A percentile compares a stretch with the other conserved stretches of the same genome.
Evolutionary conservation across 1,139 yeast genomes (phyloP).

Genomic region (Trichomonascaceae sp.): DNA sequence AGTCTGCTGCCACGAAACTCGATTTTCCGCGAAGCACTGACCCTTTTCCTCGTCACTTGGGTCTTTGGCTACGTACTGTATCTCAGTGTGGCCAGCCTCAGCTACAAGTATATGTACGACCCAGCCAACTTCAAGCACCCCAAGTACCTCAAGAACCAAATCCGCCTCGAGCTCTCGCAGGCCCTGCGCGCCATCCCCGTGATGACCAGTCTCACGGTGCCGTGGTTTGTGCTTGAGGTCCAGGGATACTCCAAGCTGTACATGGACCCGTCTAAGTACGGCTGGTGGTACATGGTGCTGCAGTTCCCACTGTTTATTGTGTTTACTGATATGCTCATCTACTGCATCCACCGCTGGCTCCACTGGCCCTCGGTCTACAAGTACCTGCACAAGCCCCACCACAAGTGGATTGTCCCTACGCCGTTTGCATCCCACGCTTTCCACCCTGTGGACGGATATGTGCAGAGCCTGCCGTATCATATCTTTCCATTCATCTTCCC

Average conservation of each 20-base stretch:
- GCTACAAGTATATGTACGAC: slow-evolving; percentile 72
- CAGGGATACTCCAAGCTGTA: slow-evolving; percentile 75
- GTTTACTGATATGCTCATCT: slow-evolving; percentile 89
- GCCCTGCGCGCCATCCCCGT: slow-evolving; percentile 74
- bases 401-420: slow-evolving; percentile 97
- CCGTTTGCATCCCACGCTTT: slow-evolving; percentile 98
- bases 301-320: slow-evolving; percentile 72
- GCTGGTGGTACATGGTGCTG: slow-evolving; percentile 47
- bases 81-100: slow-evolving; percentile 57
- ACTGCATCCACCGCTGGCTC: slow-evolving; percentile 79
- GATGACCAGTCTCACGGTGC: slow-evolving; percentile 78
- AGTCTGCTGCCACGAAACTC: slow-evolving; percentile 64
- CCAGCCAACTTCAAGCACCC: slow-evolving; percentile 89
- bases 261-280: slow-evolving; percentile 50
- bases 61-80: slow-evolving; percentile 78
- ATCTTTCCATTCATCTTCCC: slow-evolving; percentile 85
- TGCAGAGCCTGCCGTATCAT: slow-evolving; percentile 89
- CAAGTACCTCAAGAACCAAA: slow-evolving; percentile 85
- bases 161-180: slow-evolving; percentile 64
- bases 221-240: slow-evolving; percentile 77
- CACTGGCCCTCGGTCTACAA: slow-evolving; percentile 89
- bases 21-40: slow-evolving; percentile 51
- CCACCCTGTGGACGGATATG: slow-evolving; percentile 95
- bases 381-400: slow-evolving; percentile 91
- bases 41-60: slow-evolving; percentile 60